Evolutionary conservation across 2,329 filamentous ascomycete species (phyloP).

Genomic region (Aspergillus costaricaensis): DNA sequence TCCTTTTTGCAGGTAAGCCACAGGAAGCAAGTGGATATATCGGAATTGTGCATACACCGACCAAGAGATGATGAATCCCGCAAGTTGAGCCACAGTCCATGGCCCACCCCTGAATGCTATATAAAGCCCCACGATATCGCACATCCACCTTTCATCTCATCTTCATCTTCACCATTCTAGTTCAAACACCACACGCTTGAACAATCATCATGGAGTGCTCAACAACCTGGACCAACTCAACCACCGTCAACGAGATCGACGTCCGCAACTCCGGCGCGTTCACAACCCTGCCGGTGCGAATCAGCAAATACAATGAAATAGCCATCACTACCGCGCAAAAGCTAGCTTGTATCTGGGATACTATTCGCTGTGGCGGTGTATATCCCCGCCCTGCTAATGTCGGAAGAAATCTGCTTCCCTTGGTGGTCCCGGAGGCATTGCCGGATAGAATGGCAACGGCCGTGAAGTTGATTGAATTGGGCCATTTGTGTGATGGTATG

Average conservation of each 20-base stretch:
- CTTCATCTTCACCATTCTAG: neutral
- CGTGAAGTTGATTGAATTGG: neutral
- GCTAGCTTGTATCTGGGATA: neutral
- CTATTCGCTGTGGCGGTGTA: too few relatives aligned
- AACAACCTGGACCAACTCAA: neutral
- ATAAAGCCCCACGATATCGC: neutral
- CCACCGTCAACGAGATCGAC: neutral
- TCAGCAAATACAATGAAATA: conserved; percentile 2
- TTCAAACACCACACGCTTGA: neutral
- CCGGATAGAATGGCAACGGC: conserved; percentile 3
- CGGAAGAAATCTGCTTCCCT: neutral
- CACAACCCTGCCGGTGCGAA: neutral
- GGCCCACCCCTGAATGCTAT: neutral
- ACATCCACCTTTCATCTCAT: neutral
- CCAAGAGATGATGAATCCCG: neutral
- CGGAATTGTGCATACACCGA: neutral
- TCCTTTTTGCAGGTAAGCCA: neutral
- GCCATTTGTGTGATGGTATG: neutral
- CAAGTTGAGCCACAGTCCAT: neutral
- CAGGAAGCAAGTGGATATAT: neutral
- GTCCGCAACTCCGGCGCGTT: conserved; percentile 1
- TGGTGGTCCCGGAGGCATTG: neutral
- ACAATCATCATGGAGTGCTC: neutral
- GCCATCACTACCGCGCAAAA: neutral
- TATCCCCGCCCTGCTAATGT: neutral